These are phyloP conservation scores for Cymbidium sinense DNA, from an alignment of 106 monocot species.

Conservation along the genomic window DNA sequence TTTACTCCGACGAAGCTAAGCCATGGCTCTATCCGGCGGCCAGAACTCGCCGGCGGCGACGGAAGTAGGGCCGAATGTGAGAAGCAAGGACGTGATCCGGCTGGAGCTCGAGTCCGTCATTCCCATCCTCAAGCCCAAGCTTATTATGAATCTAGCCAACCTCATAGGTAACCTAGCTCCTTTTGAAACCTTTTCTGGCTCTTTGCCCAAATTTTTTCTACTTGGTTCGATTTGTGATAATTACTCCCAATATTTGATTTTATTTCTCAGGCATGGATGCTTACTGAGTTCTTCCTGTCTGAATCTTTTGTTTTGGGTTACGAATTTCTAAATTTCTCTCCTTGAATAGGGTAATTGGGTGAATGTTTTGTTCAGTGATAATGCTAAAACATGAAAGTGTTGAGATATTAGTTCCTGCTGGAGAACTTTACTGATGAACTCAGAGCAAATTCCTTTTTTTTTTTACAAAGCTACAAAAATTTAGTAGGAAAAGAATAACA, in stretches of 20 bases:
- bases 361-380: background rate
- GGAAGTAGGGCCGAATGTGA: constrained; percentile 13
- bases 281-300: background rate
- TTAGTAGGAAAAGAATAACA: background rate
- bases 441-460: background rate
- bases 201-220: background rate
- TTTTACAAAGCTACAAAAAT: background rate
- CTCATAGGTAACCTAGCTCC: constrained; percentile 49
- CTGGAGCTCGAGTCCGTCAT: constrained; percentile 76
- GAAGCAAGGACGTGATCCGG: constrained; percentile 62
- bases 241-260: background rate
- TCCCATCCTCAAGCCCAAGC: constrained; percentile 81
- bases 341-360: background rate
- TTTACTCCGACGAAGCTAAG: background rate
- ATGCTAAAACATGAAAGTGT: background rate
- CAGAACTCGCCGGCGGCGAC: background rate
- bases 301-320: background rate
- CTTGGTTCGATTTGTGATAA: background rate
- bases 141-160: constrained; percentile 67
- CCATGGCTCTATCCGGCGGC: background rate
- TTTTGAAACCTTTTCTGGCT: background rate
- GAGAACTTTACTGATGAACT: background rate
- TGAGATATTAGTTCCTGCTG: background rate
- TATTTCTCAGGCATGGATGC: background rate
- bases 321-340: background rate